phyloP scores from a whole-genome alignment of 2,329 filamentous ascomycete species.

The Fusarium ramigenum region DNA sequence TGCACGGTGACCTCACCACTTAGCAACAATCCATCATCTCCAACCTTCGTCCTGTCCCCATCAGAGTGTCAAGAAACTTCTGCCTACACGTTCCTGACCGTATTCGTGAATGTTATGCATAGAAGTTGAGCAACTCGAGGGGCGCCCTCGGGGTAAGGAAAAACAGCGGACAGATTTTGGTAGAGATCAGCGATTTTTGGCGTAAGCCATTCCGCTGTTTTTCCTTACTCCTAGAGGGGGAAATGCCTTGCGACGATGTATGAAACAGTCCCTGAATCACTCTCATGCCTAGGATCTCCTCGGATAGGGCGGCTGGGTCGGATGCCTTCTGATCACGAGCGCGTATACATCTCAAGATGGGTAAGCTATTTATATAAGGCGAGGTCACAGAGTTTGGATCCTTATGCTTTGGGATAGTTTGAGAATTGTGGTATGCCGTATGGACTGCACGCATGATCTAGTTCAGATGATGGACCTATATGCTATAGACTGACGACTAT shows the following conservation, averaged over 20 bases:
- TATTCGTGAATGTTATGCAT: not conserved
- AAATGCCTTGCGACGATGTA: not conserved
- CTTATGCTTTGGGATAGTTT: not conserved
- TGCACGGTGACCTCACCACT: not conserved
- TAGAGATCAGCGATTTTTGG: no score
- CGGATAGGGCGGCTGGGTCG: not conserved
- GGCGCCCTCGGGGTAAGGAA: no score
- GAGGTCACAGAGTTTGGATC: not conserved
- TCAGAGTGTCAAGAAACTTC: not conserved
- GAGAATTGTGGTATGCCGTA: not conserved
- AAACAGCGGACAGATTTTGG: no score
- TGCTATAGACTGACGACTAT: not conserved
- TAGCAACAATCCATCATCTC: not conserved
- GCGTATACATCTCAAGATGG: not conserved
- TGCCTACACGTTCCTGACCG: not conserved
- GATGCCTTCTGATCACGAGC: not conserved
- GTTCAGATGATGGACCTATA: no score
- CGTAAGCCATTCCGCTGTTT: no score
- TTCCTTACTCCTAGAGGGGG: no score
- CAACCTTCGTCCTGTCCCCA: not conserved
- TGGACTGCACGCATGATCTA: not conserved
- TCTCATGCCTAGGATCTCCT: not conserved
- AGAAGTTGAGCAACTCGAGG: not conserved
- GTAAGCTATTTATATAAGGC: no score
- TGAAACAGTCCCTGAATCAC: not conserved